Evolutionary conservation across 345 rosid genomes (phyloP), one percentile per base, ranked within the genome.

Genomic region (Populus davidiana): DNA sequence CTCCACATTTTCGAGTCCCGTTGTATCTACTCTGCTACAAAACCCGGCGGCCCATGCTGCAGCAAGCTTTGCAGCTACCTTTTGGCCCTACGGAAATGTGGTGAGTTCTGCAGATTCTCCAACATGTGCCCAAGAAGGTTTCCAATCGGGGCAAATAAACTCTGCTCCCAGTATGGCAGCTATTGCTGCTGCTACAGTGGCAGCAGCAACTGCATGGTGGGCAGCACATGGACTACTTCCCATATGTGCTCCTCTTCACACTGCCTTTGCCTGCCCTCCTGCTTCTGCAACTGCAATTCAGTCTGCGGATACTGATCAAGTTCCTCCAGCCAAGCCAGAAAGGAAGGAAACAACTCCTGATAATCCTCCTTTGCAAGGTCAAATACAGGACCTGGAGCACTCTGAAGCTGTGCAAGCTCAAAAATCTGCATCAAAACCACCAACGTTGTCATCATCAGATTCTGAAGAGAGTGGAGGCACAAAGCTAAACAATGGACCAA

Each of bases 201-300:
- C 97, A 64, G 98, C 98, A 81, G 98, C 98, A 77, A 88, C 92
- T 80, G 97, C 98, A 43, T 94, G 98, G 98, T 94, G 98, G 98
- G 92, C 95, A 33, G 94, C 98, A 70, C 93, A 94, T 72, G 98
- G 97, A 43, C 72, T 94, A 78, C 87, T 93, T 80, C 96, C 97
- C 65, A 43, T 90, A 33, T 92, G 97, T 83, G 81, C 96, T 79
- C 90, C 96, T 83, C 82, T 83, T 75, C 89, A 85, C 66, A 69
- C 91, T 63, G 86, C 87, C 77, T 89, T 89, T 75, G 73, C 86
- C 62, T 87, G 88, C 78, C 81, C 87, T 72, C 88, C 90, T 10
- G 70, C 89, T 77, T 79, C 90, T 72, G 75, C 86, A 17, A 75
- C 87, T 75, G 85, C 79, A 66, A 85, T 69, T 73, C 84, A 90